Evolutionary conservation across 495 filamentous ascomycete species (phyloP).

Genomic region (Xylaria palmicola): DNA sequence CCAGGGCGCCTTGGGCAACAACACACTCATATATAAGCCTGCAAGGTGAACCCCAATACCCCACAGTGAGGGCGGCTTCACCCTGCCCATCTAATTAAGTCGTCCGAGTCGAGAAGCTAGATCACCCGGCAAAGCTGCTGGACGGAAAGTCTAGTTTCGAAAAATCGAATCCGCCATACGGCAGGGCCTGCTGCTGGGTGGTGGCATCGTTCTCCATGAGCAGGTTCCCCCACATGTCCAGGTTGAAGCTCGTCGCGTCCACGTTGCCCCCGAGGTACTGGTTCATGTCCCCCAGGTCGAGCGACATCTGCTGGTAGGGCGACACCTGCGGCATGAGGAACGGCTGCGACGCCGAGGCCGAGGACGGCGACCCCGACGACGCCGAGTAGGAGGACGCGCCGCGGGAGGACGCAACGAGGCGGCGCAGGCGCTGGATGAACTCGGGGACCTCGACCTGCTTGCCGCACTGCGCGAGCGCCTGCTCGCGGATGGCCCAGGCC

Average conservation of each 20-base stretch:
- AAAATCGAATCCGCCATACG: constrained; percentile 8
- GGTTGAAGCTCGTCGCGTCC: background rate
- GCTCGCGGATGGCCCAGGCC: constrained; percentile 44
- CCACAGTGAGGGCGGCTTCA: too few relatives aligned
- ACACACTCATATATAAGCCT: background rate
- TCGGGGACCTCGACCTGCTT: constrained; percentile 26
- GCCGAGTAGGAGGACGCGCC: background rate
- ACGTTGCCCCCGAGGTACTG: background rate
- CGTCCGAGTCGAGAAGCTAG: background rate
- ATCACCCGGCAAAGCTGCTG: background rate
- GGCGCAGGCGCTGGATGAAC: constrained; percentile 31
- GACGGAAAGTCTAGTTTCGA: constrained; percentile 11
- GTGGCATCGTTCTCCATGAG: constrained; percentile 1
- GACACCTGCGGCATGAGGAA: constrained; percentile 5
- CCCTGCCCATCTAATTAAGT: background rate
- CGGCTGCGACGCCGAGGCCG: background rate
- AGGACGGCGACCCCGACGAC: constrained; percentile 1
- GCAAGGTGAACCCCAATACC: too few relatives aligned
- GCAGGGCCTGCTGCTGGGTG: constrained; percentile 1
- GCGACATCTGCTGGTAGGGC: background rate
- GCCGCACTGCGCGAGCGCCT: constrained; percentile 16
- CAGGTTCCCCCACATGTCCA: constrained; percentile 19
- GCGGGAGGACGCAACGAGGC: constrained; percentile 10
- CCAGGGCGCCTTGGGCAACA: too few relatives aligned
- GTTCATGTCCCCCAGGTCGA: constrained; percentile 7